These are phyloP conservation scores for Rehmannia glutinosa DNA, from an alignment of 257 asterid genomes.

Conservation along the genomic window DNA sequence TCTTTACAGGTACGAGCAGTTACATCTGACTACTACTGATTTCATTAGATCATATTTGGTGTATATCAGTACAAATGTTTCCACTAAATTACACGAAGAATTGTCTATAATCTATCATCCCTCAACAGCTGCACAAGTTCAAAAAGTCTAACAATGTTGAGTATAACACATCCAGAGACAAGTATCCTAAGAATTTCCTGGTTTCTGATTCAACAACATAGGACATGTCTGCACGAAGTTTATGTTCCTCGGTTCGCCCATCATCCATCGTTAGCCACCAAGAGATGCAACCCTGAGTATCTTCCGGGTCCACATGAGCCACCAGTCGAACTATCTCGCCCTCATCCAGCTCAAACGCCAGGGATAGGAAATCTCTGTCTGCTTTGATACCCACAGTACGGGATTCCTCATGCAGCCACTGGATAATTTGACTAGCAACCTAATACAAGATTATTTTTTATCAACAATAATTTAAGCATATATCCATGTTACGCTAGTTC, in stretches of 20 bases:
- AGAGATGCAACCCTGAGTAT: slow-evolving; percentile 78
- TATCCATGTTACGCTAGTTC: not conserved
- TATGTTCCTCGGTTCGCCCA: slow-evolving; percentile 52
- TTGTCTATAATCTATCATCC: too few species aligned
- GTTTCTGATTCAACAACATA: slow-evolving; percentile 48
- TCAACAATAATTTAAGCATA: not conserved
- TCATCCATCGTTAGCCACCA: slow-evolving; percentile 86
- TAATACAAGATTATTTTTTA: slow-evolving; percentile 7
- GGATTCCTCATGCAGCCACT: slow-evolving; percentile 93
- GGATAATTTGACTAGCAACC: slow-evolving; percentile 88
- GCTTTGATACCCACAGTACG: slow-evolving; percentile 72
- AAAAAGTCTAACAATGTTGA: slow-evolving; percentile 75
- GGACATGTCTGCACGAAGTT: slow-evolving; percentile 39
- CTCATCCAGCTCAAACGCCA: slow-evolving; percentile 83
- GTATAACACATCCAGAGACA: slow-evolving; percentile 66
- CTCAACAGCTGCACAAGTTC: slow-evolving; percentile 59
- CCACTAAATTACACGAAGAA: too few species aligned
- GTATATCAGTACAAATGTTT: too few species aligned
- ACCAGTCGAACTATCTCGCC: slow-evolving; percentile 69
- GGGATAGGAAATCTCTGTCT: slow-evolving; percentile 66
- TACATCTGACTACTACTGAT: not conserved
- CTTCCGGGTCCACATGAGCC: slow-evolving; percentile 86
- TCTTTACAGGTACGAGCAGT: not conserved
- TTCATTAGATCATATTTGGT: too few species aligned
- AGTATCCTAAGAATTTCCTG: slow-evolving; percentile 68